These are phyloP conservation scores for Heritiera fomes DNA, from an alignment of 345 rosid species.

Conservation along the genomic window DNA sequence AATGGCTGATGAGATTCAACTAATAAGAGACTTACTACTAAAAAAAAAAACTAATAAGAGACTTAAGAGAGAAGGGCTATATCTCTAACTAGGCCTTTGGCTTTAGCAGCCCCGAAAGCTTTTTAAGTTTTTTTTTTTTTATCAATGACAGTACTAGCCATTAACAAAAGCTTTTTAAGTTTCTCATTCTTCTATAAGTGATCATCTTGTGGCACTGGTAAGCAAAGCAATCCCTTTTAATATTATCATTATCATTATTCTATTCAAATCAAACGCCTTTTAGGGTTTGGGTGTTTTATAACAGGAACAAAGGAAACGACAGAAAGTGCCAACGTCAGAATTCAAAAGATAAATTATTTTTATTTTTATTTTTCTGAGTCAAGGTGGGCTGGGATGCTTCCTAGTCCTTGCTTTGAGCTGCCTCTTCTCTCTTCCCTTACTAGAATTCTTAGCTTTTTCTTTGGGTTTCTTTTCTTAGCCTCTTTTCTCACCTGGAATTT, in stretches of 20 bases:
- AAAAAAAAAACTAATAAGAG: not conserved
- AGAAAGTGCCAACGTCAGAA: constrained; percentile 48
- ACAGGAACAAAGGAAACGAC: constrained; percentile 44
- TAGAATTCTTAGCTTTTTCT: constrained; percentile 31
- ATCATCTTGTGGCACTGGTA: not conserved
- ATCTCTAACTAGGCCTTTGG: constrained; percentile 16
- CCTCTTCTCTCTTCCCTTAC: constrained; percentile 10
- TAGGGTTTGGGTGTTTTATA: constrained; percentile 67
- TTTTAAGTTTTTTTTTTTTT: not conserved
- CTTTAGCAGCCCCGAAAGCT: constrained; percentile 22
- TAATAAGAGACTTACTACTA: too few relatives aligned
- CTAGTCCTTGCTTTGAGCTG: constrained; percentile 27
- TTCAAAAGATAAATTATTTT: constrained; percentile 31
- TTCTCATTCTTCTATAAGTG: constrained; percentile 19
- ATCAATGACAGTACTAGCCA: too few relatives aligned
- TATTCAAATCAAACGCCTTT: constrained; percentile 52
- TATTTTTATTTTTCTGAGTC: constrained; percentile 18
- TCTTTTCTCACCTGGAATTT: constrained; percentile 21
- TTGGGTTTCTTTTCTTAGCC: constrained; percentile 33
- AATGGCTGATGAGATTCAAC: constrained; percentile 11
- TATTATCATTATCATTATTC: constrained; percentile 30
- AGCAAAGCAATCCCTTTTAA: constrained; percentile 34
- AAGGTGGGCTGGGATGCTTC: constrained; percentile 33
- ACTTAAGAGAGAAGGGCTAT: constrained; percentile 18
- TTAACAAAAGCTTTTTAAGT: constrained; percentile 23